phyloP scores from a whole-genome alignment of 2,329 filamentous ascomycete genomes.

The Colletotrichum theobromicola region DNA sequence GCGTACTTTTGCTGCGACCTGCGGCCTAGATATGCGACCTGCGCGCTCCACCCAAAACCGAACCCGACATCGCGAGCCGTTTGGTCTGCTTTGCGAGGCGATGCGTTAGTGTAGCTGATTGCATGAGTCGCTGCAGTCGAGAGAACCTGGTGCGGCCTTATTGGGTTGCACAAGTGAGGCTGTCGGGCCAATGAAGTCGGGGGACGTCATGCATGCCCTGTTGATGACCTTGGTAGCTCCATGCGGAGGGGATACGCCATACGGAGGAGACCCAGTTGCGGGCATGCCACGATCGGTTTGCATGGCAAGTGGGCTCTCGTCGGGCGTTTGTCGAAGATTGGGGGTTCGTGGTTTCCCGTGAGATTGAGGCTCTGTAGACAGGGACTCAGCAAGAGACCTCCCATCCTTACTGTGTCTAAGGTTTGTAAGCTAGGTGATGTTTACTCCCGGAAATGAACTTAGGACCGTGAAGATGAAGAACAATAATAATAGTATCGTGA shows the following conservation, averaged over 20 bases:
- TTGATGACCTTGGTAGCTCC: neutral
- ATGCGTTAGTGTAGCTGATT: neutral
- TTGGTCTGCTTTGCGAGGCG: neutral
- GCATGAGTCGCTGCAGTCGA: neutral
- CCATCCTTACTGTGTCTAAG: no score
- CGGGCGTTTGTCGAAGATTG: neutral
- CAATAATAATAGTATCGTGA: no score
- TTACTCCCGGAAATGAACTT: no score
- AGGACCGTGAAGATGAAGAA: no score
- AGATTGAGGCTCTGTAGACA: neutral
- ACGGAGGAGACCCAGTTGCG: neutral
- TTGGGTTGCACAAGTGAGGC: neutral
- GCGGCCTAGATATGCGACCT: neutral
- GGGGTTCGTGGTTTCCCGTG: neutral
- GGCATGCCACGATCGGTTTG: neutral
- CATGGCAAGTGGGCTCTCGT: neutral
- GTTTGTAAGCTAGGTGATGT: no score
- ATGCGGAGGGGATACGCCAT: neutral
- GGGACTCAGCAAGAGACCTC: neutral
- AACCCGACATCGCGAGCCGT: neutral
- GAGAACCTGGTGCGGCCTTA: neutral
- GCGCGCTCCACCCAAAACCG: neutral
- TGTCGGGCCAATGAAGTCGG: neutral
- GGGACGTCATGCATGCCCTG: neutral
- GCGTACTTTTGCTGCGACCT: neutral